phyloP scores from a whole-genome alignment of 2,329 filamentous ascomycete species.

The Aspergillus sp. region DNA sequence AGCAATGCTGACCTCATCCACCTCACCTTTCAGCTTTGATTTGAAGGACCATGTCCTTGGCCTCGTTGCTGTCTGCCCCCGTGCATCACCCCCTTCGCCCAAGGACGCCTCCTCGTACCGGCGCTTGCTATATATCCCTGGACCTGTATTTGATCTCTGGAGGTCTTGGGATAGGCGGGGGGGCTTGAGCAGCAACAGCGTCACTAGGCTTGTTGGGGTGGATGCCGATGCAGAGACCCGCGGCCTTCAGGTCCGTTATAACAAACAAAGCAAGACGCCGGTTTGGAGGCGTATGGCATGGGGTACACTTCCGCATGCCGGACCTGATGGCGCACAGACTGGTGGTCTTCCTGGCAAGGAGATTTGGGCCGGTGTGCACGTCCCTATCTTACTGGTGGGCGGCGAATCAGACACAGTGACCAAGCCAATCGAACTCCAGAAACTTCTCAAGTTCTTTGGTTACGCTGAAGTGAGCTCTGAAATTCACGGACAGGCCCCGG shows the following conservation, averaged over 20 bases:
- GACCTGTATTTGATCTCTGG: conserved; percentile 69
- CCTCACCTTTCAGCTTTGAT: conserved; percentile 52
- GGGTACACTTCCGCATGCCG: conserved; percentile 66
- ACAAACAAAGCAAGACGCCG: conserved; percentile 76
- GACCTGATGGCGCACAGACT: conserved; percentile 45
- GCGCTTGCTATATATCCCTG: conserved; percentile 66
- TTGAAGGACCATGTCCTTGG: conserved; percentile 69
- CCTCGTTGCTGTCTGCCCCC: conserved; percentile 78
- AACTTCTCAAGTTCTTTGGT: conserved; percentile 56
- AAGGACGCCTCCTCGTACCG: conserved; percentile 53
- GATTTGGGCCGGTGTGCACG: conserved; percentile 69
- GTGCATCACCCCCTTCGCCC: conserved; percentile 62
- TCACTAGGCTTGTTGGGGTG: conserved; percentile 65
- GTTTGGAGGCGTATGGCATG: conserved; percentile 81
- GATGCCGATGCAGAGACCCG: conserved; percentile 42
- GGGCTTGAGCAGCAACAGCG: conserved; percentile 74
- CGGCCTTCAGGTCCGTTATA: conserved; percentile 52
- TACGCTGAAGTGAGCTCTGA: conserved; percentile 23
- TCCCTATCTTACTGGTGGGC: conserved; percentile 76
- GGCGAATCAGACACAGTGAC: conserved; percentile 77
- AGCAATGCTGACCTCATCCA: conserved; percentile 65
- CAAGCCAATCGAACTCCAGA: conserved; percentile 67
- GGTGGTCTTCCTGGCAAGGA: conserved; percentile 69
- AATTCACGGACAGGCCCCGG: conserved; percentile 25
- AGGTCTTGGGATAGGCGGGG: conserved; percentile 76